These are phyloP conservation scores for Cladosporium sp. DNA, from an alignment of 2,329 filamentous ascomycete species.

Conservation along the genomic window DNA sequence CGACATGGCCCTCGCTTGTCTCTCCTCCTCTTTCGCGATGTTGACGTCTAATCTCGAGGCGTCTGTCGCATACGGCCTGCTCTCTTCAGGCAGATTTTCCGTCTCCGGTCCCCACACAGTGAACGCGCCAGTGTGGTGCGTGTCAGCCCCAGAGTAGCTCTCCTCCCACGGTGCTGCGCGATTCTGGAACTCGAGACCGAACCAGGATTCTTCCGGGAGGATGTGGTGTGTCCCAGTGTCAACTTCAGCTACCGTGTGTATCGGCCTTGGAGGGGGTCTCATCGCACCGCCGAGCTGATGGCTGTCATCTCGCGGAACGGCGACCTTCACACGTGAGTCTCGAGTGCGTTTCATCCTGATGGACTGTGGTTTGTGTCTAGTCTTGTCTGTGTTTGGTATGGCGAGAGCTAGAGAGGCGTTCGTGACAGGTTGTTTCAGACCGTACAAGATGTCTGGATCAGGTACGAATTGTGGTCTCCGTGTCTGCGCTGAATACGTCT, in stretches of 20 bases:
- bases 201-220: neutral
- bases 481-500: neutral
- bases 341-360: neutral
- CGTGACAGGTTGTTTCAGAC: neutral
- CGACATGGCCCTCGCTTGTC: neutral
- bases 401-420: neutral
- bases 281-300: neutral
- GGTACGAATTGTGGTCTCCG: neutral
- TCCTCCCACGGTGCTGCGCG: neutral
- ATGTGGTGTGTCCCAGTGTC: neutral
- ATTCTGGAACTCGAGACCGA: neutral
- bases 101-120: neutral
- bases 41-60: neutral
- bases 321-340: neutral
- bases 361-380: neutral
- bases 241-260: neutral
- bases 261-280: too few species aligned
- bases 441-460: neutral
- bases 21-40: neutral
- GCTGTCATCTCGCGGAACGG: neutral
- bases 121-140: neutral
- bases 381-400: neutral
- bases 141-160: neutral
- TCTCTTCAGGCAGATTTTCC: neutral
- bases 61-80: neutral